These are phyloP conservation scores for Cucurbita pepo DNA, from an alignment of 306 rosid genomes.

Conservation along the genomic window DNA sequence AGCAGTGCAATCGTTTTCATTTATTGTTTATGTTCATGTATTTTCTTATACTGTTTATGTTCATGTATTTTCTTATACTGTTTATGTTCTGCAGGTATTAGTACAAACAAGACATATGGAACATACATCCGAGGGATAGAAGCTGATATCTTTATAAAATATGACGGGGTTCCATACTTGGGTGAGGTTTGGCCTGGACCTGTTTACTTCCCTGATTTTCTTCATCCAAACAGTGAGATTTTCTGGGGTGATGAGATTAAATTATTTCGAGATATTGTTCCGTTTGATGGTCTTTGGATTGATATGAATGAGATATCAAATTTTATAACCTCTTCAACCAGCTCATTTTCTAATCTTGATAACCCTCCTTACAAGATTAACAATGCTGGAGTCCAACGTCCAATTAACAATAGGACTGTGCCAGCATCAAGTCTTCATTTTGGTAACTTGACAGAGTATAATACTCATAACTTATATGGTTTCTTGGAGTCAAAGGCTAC, in stretches of 20 bases:
- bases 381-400: conserved; percentile 16
- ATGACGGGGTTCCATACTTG: conserved; percentile 41
- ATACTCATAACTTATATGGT: conserved; percentile 69
- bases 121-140: conserved; percentile 51
- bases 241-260: conserved; percentile 65
- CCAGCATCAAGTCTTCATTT: conserved; percentile 55
- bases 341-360: conserved; percentile 44
- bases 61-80: not conserved
- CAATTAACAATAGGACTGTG: conserved; percentile 32
- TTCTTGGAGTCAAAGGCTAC: conserved; percentile 56
- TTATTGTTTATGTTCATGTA: not conserved
- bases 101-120: conserved; percentile 39
- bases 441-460: conserved; percentile 53
- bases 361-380: conserved; percentile 72
- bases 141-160: conserved; percentile 56
- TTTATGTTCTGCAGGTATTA: conserved; percentile 33
- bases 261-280: conserved; percentile 33
- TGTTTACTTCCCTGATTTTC: conserved; percentile 69
- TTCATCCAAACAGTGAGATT: conserved; percentile 32
- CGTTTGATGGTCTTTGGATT: conserved; percentile 77
- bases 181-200: conserved; percentile 91
- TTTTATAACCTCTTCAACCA: conserved; percentile 40
- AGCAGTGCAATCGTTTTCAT: not conserved
- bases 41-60: not conserved
- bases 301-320: conserved; percentile 85